Conservation (phyloP, 164 flowering plant genomes). For the Akebia trifoliata region DNA sequence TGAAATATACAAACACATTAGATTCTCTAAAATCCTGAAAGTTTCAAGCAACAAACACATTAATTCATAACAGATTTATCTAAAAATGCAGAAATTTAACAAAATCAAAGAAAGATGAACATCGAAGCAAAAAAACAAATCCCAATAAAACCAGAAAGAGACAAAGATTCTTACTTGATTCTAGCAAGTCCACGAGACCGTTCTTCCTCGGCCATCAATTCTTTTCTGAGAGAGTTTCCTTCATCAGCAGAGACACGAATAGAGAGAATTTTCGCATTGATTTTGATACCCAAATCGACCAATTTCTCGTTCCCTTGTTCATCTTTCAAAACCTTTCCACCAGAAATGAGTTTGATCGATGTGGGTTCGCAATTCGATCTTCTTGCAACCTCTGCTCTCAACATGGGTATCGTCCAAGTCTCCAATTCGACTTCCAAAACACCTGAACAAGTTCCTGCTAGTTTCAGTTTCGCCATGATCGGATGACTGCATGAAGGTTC, state of each 20-base stretch:
- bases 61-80: too few species aligned
- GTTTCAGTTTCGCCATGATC: slow-evolving; percentile 52
- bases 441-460: slow-evolving; percentile 81
- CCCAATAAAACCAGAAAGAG: not conserved
- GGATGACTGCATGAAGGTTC: slow-evolving; percentile 9
- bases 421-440: slow-evolving; percentile 62
- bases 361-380: slow-evolving; percentile 42
- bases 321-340: slow-evolving; percentile 64
- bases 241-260: slow-evolving; percentile 35
- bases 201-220: slow-evolving; percentile 67
- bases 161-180: slow-evolving; percentile 40
- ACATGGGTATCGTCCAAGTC: slow-evolving; percentile 58
- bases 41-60: too few species aligned
- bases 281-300: slow-evolving; percentile 57
- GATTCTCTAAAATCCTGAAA: too few species aligned
- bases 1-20: too few species aligned
- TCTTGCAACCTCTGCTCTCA: slow-evolving; percentile 58
- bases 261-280: slow-evolving; percentile 63
- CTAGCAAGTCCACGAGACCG: slow-evolving; percentile 55
- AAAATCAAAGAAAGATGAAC: not conserved
- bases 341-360: slow-evolving; percentile 60
- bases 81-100: too few species aligned
- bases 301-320: slow-evolving; percentile 45
- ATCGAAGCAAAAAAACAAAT: not conserved
- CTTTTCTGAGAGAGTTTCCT: slow-evolving; percentile 38